phyloP scores from a whole-genome alignment of 257 asterid genomes.

The Rubia yunnanensis region DNA sequence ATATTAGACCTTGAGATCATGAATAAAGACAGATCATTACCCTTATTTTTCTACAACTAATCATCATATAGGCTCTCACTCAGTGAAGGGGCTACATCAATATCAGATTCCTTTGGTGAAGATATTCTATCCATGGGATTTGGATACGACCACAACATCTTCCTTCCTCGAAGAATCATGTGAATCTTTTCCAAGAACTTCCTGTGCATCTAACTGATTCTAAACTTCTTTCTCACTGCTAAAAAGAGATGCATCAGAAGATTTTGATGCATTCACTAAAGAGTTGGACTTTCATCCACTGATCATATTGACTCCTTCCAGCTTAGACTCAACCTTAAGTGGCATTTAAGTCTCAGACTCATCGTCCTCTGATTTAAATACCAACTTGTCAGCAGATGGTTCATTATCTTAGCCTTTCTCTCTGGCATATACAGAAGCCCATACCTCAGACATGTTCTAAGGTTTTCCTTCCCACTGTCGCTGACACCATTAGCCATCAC shows the following conservation, averaged over 20 bases:
- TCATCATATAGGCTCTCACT: constrained; percentile 41
- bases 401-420: constrained; percentile 23
- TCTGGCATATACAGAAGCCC: constrained; percentile 21
- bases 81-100: constrained; percentile 38
- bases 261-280: constrained; percentile 24
- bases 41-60: too few species aligned
- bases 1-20: too few species aligned
- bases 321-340: constrained; percentile 9
- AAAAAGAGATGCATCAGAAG: constrained; percentile 31
- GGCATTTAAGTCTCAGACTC: constrained; percentile 29
- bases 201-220: constrained; percentile 29
- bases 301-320: constrained; percentile 21
- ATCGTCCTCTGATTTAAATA: constrained; percentile 31
- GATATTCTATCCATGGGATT: constrained; percentile 35
- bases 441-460: constrained; percentile 25
- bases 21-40: too few species aligned
- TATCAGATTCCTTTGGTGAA: constrained; percentile 36
- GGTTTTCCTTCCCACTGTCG: constrained; percentile 30
- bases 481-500: constrained; percentile 38
- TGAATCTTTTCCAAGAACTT: constrained; percentile 24
- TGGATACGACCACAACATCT: constrained; percentile 29
- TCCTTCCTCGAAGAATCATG: constrained; percentile 32
- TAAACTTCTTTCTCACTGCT: constrained; percentile 33
- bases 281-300: constrained; percentile 23
- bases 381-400: constrained; percentile 32